Evolutionary conservation across 2,329 filamentous ascomycete genomes (phyloP).

Genomic region (Corynespora cassiicola): DNA sequence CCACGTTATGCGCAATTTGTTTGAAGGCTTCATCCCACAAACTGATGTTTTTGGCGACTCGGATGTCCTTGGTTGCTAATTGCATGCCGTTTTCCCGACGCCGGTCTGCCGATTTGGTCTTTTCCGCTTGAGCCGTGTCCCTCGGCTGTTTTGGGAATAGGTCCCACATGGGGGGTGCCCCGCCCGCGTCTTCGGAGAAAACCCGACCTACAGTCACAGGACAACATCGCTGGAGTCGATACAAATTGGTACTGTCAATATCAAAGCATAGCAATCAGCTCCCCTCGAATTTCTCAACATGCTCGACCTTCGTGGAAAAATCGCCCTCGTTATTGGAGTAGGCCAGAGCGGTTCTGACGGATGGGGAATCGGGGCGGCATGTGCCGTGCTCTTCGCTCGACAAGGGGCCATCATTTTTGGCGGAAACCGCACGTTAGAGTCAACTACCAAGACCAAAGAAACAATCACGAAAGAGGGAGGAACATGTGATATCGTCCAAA

Average conservation of each 20-base stretch:
- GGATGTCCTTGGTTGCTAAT: too few species aligned
- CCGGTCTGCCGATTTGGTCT: too few species aligned
- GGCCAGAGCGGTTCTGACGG: constrained; percentile 10
- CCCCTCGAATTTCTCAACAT: too few species aligned
- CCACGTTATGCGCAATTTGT: constrained; percentile 11
- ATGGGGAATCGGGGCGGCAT: constrained; percentile 17
- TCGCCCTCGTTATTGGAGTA: constrained; percentile 11
- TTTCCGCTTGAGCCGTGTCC: neutral
- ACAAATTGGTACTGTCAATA: too few species aligned
- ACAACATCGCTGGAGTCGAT: too few species aligned
- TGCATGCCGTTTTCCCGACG: too few species aligned
- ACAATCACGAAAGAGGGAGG: constrained; percentile 5
- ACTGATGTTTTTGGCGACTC: too few species aligned
- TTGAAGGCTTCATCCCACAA: constrained; percentile 13
- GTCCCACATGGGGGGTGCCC: too few species aligned
- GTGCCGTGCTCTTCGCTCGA: constrained; percentile 11
- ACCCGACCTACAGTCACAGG: neutral
- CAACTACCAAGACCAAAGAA: constrained; percentile 4
- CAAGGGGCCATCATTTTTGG: constrained; percentile 14
- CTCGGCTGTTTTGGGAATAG: neutral
- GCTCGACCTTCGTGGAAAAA: constrained; percentile 9
- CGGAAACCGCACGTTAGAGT: constrained; percentile 9
- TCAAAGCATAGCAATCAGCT: too few species aligned
- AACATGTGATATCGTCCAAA: constrained; percentile 6
- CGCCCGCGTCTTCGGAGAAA: neutral